Base-by-base conservation (phyloP, 805 yeast species). In the Spathaspora passalidarum region DNA sequence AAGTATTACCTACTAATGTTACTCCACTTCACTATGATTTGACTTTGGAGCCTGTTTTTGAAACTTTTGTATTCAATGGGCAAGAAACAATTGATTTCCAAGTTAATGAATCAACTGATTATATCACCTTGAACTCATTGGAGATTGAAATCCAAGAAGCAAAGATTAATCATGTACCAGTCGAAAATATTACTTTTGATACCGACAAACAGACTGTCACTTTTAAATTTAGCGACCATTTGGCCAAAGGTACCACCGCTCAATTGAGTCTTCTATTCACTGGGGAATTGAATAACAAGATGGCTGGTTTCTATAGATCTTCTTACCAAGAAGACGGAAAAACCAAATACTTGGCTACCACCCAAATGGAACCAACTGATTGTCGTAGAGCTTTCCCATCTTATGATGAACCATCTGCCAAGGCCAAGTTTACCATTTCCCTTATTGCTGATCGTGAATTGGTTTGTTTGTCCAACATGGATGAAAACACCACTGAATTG, bases 371-470 rank as follows among this genome's bases (percentile, higher is more conserved):
- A 68, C 83, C 95, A 19, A 84, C 92, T 17, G 94, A 87, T 60
- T 88, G 92, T 55, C 81, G 96, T 57, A 78, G 89, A 57, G 94
- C 94, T 8, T 87, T 87, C 75, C 96, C 96, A 26, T 86, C 86
- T 60, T 85, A 83, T 57, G 96, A 87, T 65, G 94, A 86, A 62
- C 95, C 96, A 18, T 80, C 86, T 46, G 75, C 84, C 49, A 87
- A 87, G 68, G 88, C 94, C 19, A 73, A 81, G 42, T 87, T 84
- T 57, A 84, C 81, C 46, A 72, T 87, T 48, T 68, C 82, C 32
- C 72, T 87, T 60, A 72, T 84, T 48, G 78, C 86, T 40, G 75
- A 75, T 52, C 69, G 72, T 51, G 61, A 71, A 25, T 69, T 81
- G 55, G 82, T 84, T 36, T 80, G 82, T 55, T 72, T 84, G 57